Base-by-base conservation (phyloP, 2,329 filamentous ascomycete genomes). In the Periconia sp. region DNA sequence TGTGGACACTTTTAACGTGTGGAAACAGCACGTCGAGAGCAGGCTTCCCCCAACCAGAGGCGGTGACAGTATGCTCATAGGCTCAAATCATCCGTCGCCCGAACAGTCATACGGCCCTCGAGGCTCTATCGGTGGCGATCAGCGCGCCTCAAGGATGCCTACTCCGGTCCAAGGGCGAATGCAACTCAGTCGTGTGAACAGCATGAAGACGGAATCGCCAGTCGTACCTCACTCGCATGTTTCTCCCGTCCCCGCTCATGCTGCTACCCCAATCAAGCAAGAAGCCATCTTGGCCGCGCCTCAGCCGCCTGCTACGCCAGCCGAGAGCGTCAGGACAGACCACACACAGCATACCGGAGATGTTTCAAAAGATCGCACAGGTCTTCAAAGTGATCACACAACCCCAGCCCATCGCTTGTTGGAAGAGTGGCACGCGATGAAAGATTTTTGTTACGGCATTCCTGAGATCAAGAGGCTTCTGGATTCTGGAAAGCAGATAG, bases 331-430 rank as follows among this genome's bases (percentile, higher is more conserved):
- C 7, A 48, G 56, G 36, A 66, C 59, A 11, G 57, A 61, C 16
- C 52, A 52, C 25, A 60, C 59, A 19, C 55, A 50, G 26, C 30
- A 37, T 4, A 50, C 48, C 8, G 54, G 48, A 13, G 41, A 39
- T 2, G 36, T 39, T 17, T 44, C 50, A 5, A 58, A 63, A 34
- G 61, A 65, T 16, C 63, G 54, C 34, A 52, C 40, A 7, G 65
- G 63, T n/a, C 88, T 95, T 42, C 88, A 90, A 1, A 82, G 85
- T 19, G 89, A 95, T 54, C 92, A 97, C 62, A 95, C 89, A 0
- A 96, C 92, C 0, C 83, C 90, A n/a, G 91, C 91, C 1, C 89
- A 94, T 36, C 82, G 91, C 50, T 75, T 97, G 13, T 74, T 97
- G 72, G 77, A 63, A 72, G 78, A 49, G 64, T 96, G 62, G 83